Conservation (phyloP, 768 basidiomycete species). For the Tulasnella sp. region DNA sequence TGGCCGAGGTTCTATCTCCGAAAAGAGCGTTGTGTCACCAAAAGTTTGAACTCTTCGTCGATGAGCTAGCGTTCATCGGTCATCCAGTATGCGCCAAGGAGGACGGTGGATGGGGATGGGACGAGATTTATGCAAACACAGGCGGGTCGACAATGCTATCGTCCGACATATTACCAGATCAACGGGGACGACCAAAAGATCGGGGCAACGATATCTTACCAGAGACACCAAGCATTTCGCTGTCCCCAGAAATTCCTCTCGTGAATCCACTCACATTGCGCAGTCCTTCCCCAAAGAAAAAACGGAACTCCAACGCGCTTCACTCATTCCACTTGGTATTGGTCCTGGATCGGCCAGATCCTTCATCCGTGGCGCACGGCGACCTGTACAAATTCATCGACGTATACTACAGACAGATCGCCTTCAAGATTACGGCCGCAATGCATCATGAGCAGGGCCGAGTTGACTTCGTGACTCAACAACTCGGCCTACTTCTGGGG, state of each 20-base stretch:
- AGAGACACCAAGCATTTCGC: background rate
- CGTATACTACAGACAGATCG: constrained; percentile 78
- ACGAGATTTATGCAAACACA: constrained; percentile 21
- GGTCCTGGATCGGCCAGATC: constrained; percentile 82
- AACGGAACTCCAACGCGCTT: constrained; percentile 37
- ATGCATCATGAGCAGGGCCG: constrained; percentile 84
- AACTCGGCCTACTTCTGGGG: constrained; percentile 59
- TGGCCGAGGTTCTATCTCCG: constrained; percentile 74
- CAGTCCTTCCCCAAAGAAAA: background rate
- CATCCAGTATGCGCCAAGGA: constrained; percentile 79
- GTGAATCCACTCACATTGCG: background rate
- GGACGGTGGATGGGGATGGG: constrained; percentile 59
- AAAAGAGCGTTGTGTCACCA: constrained; percentile 73
- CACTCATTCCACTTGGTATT: constrained; percentile 69
- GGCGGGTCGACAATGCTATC: constrained; percentile 13
- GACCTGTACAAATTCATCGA: constrained; percentile 73
- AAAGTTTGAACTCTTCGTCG: constrained; percentile 85
- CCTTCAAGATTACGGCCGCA: constrained; percentile 83
- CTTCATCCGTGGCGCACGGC: constrained; percentile 69
- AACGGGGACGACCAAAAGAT: background rate
- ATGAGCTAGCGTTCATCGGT: constrained; percentile 86
- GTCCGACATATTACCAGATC: constrained; percentile 14
- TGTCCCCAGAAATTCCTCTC: constrained; percentile 1
- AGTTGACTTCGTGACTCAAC: constrained; percentile 71
- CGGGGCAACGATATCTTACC: background rate